Evolutionary conservation across 2,329 filamentous ascomycete species (phyloP), one percentile per base, ranked within the genome.

Genomic region (Talaromyces sp.): DNA sequence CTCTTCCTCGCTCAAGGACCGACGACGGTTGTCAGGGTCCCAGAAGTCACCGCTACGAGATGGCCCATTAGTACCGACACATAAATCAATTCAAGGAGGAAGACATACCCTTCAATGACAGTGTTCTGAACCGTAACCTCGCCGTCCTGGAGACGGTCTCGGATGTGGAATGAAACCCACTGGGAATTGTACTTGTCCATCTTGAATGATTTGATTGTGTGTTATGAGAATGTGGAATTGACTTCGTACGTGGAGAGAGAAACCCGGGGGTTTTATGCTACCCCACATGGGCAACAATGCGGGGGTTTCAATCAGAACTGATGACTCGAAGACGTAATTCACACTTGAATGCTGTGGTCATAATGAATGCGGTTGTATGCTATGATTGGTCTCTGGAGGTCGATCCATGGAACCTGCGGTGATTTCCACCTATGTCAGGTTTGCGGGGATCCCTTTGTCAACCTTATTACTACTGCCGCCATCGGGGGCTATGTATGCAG

Each of bases 161-260:
- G 63, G 46, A 67, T 66, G 49, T 67, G 65, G 56, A 67, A 65
- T 10, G 52, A 55, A 32, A 67, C 65, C 65, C 65, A 67, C 46
- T 64, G 56, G 14, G 65, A 63, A 43, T 64, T 65, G 60, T 67
- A 62, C 20, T 60, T 64, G 52, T 64, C 47, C 49, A 65, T 36
- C 3, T 41, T 42, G 29, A 29, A 24, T n/a, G 24, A 40, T 35
- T 37, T 36, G 5, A 39, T 36, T 39, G 47, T 13, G 27, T n/a
- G 7, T 6, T 30, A 22, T 24, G 37, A 29, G n/a, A 7, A 16
- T 16, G 14, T 29, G 5, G 20, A 50, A 39, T 17, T 19, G 39
- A 19, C 13, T 33, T 29, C 47, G 49, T 40, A 19, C 27, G 27
- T 16, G 33, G 35, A 47, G 17, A 14, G 20, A 36, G 5, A 27